phyloP scores from a whole-genome alignment of 768 basidiomycete species.

The Strobilomyces dryophilus region DNA sequence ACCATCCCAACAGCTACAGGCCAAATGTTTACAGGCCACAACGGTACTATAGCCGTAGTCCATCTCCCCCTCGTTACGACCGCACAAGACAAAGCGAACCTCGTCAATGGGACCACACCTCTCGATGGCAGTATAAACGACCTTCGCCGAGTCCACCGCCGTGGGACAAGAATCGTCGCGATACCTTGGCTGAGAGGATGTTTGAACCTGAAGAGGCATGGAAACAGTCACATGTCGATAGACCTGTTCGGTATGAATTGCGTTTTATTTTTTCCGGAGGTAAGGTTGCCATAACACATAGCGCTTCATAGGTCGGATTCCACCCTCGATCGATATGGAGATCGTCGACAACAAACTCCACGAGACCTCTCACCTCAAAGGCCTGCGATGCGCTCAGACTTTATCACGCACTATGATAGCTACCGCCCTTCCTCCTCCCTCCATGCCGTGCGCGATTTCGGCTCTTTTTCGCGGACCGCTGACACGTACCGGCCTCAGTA shows the following conservation, averaged over 20 bases:
- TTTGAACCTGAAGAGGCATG: conserved; percentile 73
- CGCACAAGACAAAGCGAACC: conserved; percentile 36
- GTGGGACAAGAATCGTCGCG: conserved; percentile 33
- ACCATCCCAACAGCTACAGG: conserved; percentile 40
- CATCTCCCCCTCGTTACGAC: conserved; percentile 51
- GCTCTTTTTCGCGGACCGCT: conserved; percentile 32
- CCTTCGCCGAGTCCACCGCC: conserved; percentile 33
- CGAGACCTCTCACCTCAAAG: conserved; percentile 38
- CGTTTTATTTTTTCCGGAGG: conserved; percentile 30
- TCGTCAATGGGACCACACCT: conserved; percentile 45
- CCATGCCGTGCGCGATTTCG: conserved; percentile 37
- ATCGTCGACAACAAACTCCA: conserved; percentile 32
- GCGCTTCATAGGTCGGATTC: conserved; percentile 23
- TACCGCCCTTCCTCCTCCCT: conserved; percentile 42
- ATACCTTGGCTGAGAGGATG: conserved; percentile 47
- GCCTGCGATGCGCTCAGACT: conserved; percentile 30
- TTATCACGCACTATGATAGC: conserved; percentile 38
- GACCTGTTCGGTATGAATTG: conserved; percentile 38
- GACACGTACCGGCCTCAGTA: conserved; percentile 55
- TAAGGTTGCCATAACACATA: conserved; percentile 17
- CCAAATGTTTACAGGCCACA: conserved; percentile 36
- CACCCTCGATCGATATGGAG: conserved; percentile 32
- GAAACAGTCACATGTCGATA: conserved; percentile 56
- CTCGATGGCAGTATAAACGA: conserved; percentile 44
- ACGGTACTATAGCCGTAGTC: conserved; percentile 40